These are phyloP conservation scores for Canariomyces notabilis DNA, from an alignment of 2,329 filamentous ascomycete genomes.

Conservation along the genomic window DNA sequence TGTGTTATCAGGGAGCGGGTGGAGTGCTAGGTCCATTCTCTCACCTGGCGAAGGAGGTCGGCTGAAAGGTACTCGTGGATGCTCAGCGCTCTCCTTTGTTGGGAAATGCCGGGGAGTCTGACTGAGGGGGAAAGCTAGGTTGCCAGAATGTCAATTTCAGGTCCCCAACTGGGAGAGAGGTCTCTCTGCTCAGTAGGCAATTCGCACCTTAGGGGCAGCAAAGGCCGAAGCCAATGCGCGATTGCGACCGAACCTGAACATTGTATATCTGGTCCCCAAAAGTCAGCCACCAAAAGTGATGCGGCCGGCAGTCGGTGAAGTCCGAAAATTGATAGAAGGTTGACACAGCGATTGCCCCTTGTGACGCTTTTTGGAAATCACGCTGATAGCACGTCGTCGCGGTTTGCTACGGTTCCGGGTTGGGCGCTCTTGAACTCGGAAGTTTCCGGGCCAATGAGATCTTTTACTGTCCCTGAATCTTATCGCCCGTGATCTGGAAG, in stretches of 20 bases:
- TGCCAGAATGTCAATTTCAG: slow-evolving; percentile 24
- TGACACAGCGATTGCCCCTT: not conserved
- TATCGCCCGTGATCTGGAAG: not conserved
- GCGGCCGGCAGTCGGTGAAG: not conserved
- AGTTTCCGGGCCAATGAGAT: slow-evolving; percentile 14
- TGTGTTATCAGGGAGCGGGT: slow-evolving; percentile 18
- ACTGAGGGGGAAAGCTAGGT: slow-evolving; percentile 42
- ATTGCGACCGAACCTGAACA: slow-evolving; percentile 84
- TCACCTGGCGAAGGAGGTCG: slow-evolving; percentile 74
- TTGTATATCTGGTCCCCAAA: slow-evolving; percentile 39
- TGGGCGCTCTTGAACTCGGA: slow-evolving; percentile 6
- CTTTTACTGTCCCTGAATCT: not conserved
- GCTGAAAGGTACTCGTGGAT: slow-evolving; percentile 99
- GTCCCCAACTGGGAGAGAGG: not conserved
- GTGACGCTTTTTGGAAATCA: slow-evolving; percentile 22
- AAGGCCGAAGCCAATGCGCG: slow-evolving; percentile 75
- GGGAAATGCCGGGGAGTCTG: slow-evolving; percentile 59
- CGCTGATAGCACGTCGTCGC: slow-evolving; percentile 13
- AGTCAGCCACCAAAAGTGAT: not conserved
- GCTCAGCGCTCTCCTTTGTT: slow-evolving; percentile 74
- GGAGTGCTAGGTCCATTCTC: slow-evolving; percentile 8
- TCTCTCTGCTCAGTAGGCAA: slow-evolving; percentile 8
- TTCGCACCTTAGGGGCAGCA: slow-evolving; percentile 68
- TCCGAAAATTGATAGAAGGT: not conserved
- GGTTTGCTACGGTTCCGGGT: slow-evolving; percentile 4